Conservation (phyloP, 2,329 filamentous ascomycete genomes). For the Thielaviopsis musarum region DNA sequence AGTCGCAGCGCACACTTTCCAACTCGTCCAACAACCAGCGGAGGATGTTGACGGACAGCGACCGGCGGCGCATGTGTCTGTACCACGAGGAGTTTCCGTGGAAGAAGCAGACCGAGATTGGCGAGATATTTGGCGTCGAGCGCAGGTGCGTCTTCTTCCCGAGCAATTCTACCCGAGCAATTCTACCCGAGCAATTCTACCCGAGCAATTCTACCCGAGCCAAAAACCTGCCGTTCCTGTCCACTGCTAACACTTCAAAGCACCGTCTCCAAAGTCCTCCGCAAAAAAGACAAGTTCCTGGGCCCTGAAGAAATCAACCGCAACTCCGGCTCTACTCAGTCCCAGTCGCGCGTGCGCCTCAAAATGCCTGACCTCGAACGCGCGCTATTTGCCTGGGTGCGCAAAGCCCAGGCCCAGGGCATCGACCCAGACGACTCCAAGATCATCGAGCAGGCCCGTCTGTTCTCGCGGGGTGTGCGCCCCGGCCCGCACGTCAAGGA, state of each 20-base stretch:
- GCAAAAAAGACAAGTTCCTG: conserved; percentile 88
- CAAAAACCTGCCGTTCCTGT: not conserved
- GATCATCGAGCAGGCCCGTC: conserved; percentile 67
- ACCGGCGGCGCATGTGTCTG: conserved; percentile 82
- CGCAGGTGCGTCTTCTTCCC: conserved; percentile 53
- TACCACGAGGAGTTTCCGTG: conserved; percentile 82
- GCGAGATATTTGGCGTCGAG: conserved; percentile 87
- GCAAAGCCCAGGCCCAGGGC: conserved; percentile 64
- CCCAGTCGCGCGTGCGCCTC: conserved; percentile 39
- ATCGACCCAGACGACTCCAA: conserved; percentile 59
- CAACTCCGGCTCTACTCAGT: too few species aligned
- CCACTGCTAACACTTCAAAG: conserved; percentile 28
- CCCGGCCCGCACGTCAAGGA: conserved; percentile 50
- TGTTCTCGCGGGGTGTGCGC: conserved; percentile 59
- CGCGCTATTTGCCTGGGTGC: conserved; percentile 72
- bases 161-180: not conserved
- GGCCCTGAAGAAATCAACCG: conserved; percentile 61
- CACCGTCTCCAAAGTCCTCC: conserved; percentile 94
- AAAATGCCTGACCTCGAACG: conserved; percentile 85
- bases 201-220: not conserved
- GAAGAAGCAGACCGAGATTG: conserved; percentile 92
- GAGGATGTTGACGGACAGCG: conserved; percentile 79
- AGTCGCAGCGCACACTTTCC: conserved; percentile 23
- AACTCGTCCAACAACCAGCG: conserved; percentile 44
- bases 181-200: not conserved